Evolutionary conservation across 2,329 filamentous ascomycete genomes (phyloP), one percentile per base, ranked within the genome.

Genomic region (Dryadomyces quercivorus): DNA sequence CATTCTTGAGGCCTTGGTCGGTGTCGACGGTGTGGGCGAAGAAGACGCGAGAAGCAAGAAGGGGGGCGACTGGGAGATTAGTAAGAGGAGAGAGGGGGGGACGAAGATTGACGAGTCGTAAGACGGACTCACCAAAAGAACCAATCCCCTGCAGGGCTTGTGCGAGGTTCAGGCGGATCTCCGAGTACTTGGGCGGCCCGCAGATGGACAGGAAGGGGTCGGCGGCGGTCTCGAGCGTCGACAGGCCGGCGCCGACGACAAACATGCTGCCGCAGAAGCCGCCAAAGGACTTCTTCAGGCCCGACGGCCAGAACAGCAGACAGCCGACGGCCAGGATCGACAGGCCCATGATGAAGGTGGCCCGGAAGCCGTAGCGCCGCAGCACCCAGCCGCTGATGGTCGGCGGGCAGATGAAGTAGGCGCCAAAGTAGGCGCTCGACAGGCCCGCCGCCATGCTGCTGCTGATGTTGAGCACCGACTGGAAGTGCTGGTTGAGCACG

Each of bases 311-410:
- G 56, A 80, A 78, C 50, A 80, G 66, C 31, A 82, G 66, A 31
- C 75, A 74, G n/a, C 77, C 78, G 20, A 81, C 66, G 8, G 76
- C 77, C 57, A 79, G 77, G 7, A 82, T 67, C 42, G 65, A 69
- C 1, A 82, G 71, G 1, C 80, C 79, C 16, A 78, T 75, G 63
- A 87, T 85, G 65, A 87, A 86, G 38, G 82, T 83, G 55, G 77
- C 76, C 52, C 81, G 77, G 66, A 84, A 86, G 16, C 84, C 83
- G 61, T 75, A 85, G 58, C 75, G 75, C 36, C 82, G 78, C 13
- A 87, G 74, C 61, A 86, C 72, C 69, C 72, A 77, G 54, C 67
- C 68, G 2, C 67, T 69, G 54, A 72, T 62, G 18, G 68, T 65
- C 5, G 71, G 61, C n/a, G 64, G 62, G 31, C 61, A 68, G 26